Evolutionary conservation across 129 eudicot genomes (phyloP), one percentile per base, ranked within the genome.

Genomic region (Flaveria ramosissima): DNA sequence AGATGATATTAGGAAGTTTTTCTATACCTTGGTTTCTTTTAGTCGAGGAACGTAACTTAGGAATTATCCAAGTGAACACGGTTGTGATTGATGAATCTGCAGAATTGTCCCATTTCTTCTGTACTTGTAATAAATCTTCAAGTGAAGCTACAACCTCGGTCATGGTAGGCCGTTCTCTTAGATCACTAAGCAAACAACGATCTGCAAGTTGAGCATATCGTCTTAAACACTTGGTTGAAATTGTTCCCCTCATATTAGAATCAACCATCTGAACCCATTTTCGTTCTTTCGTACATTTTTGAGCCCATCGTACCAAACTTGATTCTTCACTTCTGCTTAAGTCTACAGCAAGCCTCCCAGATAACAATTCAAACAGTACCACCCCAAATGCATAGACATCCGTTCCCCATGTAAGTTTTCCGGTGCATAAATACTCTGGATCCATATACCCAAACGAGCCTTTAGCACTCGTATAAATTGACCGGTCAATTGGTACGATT

Each of bases 331-430:
- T 55, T 16, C 27, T 59, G 36, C 59, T 23, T 8, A 13, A 9
- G 16, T 79, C 72, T 65, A 79, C 73, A 1, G 83, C 73, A 26
- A 39, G 67, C 73, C 83, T 79, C 47, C 77, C 78, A 6, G 72
- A 71, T 36, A 79, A 55, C 48, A 72, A 27, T 71, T 79, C 83
- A 72, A 79, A 72, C 68, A 79, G 19, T 17, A 79, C 78, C n/a
- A 79, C 83, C 68, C 83, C 83, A 72, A 79, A 79, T 17, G 78
- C 83, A 48, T 72, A 79, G 20, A 79, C 83, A 79, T 79, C 83
- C 9, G 75, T 68, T 57, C 70, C 60, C 61, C 75, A 55, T 9
- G 70, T 68, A 26, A 77, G 11, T 70, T 41, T 72, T 12, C 68
- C 62, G 11, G 78, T 79, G 63, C 17, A 47, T 21, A 79, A 48